phyloP scores from a whole-genome alignment of 306 rosid genomes.

The Begonia peltatifolia region DNA sequence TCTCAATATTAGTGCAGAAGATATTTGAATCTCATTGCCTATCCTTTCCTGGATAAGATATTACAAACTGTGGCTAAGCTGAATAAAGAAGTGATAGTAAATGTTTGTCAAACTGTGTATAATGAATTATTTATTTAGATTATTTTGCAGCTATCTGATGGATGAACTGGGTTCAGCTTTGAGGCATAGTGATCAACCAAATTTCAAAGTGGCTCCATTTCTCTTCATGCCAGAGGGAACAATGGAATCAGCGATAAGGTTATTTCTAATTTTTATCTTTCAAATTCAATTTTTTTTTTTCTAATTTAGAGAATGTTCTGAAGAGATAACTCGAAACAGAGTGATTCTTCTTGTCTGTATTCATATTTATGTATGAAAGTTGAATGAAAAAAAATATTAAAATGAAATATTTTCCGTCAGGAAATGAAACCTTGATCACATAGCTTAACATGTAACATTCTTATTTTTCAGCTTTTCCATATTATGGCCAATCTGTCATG shows the following conservation, averaged over 20 bases:
- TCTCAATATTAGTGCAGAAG: too few species aligned
- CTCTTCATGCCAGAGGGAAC: conserved; percentile 89
- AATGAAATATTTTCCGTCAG: too few species aligned
- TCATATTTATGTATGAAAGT: too few species aligned
- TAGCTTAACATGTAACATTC: conserved; percentile 5
- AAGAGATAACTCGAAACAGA: too few species aligned
- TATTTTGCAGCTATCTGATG: conserved; percentile 60
- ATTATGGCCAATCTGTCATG: conserved; percentile 67
- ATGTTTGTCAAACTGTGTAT: not conserved
- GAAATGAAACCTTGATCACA: too few species aligned
- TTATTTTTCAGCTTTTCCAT: conserved; percentile 54
- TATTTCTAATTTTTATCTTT: conserved; percentile 8
- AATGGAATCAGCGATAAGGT: conserved; percentile 83
- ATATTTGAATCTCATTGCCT: too few species aligned
- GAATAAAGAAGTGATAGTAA: not conserved
- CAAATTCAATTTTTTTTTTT: conserved; percentile 4
- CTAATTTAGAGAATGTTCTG: conserved; percentile 10
- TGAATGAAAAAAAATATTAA: too few species aligned
- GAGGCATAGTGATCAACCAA: conserved; percentile 80
- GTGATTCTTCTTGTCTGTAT: too few species aligned
- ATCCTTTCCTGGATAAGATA: too few species aligned
- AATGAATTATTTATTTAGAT: conserved; percentile 5
- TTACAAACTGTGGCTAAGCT: too few species aligned
- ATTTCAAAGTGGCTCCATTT: conserved; percentile 79
- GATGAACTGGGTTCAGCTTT: conserved; percentile 95